Evolutionary conservation across 2,329 filamentous ascomycete genomes (phyloP).

Genomic region (Elsinoe ampelina): DNA sequence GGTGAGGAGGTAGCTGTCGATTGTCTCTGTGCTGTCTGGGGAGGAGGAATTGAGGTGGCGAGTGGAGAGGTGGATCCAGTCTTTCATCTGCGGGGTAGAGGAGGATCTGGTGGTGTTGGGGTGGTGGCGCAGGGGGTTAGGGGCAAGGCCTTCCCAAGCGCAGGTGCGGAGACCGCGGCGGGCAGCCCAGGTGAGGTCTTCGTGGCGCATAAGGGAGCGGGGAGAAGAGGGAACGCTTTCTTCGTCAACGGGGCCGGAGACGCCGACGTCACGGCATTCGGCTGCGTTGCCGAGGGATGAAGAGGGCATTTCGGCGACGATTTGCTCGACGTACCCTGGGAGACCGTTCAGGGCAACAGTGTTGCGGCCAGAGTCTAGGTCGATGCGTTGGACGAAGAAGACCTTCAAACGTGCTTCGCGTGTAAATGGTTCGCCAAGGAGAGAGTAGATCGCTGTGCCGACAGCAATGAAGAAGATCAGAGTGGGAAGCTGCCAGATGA

Average conservation of each 20-base stretch:
- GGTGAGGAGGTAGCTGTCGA: constrained; percentile 37
- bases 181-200: constrained; percentile 30
- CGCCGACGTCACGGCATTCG: constrained; percentile 26
- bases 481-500: constrained; percentile 71
- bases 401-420: constrained; percentile 70
- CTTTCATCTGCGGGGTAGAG: constrained; percentile 17
- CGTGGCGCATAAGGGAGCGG: background rate
- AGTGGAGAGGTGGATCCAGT: background rate
- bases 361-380: constrained; percentile 63
- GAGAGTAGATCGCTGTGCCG: constrained; percentile 74
- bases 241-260: background rate
- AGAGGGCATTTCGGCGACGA: constrained; percentile 62
- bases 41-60: constrained; percentile 15
- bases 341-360: constrained; percentile 60
- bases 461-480: constrained; percentile 65
- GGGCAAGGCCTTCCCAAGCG: constrained; percentile 59
- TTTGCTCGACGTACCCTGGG: constrained; percentile 54
- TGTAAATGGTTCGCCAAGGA: constrained; percentile 82
- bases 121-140: constrained; percentile 47
- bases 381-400: constrained; percentile 73
- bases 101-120: background rate
- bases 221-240: background rate
- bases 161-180: constrained; percentile 54
- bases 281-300: constrained; percentile 48
- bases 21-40: constrained; percentile 15